A percentile compares a stretch with the other conserved stretches of the same genome.
phyloP scores from a whole-genome alignment of 2,329 filamentous ascomycete genomes.

The Trichoderma oligosporum region DNA sequence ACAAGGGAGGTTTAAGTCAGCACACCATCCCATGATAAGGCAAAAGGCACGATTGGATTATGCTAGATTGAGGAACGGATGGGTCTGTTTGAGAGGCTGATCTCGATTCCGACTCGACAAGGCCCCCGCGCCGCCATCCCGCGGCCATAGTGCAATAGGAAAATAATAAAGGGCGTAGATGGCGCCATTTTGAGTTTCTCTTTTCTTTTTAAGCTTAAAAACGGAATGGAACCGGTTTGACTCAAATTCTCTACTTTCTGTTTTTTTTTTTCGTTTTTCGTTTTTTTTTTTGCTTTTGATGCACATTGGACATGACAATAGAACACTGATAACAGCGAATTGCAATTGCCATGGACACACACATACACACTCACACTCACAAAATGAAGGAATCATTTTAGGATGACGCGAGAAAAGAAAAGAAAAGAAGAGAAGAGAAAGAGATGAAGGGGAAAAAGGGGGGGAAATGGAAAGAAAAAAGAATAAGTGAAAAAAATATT shows the following conservation, averaged over 20 bases:
- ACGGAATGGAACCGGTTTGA: neutral
- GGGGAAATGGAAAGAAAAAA: neutral
- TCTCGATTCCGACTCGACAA: conserved; percentile 2
- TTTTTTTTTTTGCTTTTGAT: conserved; percentile 3
- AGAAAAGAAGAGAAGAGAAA: neutral
- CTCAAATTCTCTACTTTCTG: neutral
- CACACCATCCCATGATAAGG: too few relatives aligned
- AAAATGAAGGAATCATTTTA: neutral
- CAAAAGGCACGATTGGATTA: neutral
- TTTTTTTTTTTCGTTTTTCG: neutral
- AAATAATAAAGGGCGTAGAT: neutral
- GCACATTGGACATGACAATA: neutral
- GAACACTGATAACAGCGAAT: neutral
- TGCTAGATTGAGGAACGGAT: neutral
- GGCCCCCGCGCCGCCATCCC: conserved; percentile 1
- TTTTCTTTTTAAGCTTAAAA: conserved; percentile 20
- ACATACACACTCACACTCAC: neutral
- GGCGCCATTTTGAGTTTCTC: neutral
- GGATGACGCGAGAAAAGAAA: neutral
- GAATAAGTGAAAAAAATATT: conserved; percentile 25
- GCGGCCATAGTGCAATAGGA: neutral
- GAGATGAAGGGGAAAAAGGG: neutral
- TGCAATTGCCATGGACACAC: neutral
- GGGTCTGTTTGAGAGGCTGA: neutral
- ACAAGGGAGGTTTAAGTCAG: conserved; percentile 17